Conservation (phyloP, 768 basidiomycete genomes). For the Russula ochroleuca region DNA sequence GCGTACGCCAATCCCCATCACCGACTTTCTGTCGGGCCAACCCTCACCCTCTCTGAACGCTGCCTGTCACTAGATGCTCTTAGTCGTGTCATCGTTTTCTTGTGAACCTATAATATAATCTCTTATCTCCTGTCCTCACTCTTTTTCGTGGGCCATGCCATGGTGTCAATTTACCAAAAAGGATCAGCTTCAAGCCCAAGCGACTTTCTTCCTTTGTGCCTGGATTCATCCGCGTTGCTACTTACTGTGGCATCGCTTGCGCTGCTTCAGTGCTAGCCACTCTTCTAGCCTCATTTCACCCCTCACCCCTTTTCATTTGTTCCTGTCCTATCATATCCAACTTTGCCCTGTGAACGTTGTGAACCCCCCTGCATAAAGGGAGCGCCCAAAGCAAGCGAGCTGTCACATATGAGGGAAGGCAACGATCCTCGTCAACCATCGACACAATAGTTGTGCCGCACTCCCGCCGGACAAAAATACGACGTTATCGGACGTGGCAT, state of each 20-base stretch:
- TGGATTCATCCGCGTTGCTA: slow-evolving; percentile 1
- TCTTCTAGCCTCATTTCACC: background rate
- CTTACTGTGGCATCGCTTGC: background rate
- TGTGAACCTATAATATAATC: background rate
- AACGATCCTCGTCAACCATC: background rate
- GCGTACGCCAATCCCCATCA: background rate
- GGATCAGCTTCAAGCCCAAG: background rate
- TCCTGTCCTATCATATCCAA: background rate
- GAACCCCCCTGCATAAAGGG: background rate
- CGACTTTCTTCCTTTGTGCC: background rate
- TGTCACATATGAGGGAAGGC: background rate
- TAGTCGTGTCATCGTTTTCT: background rate
- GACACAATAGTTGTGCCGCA: background rate
- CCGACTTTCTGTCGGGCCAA: background rate
- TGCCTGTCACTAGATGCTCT: background rate
- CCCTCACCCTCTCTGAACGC: background rate
- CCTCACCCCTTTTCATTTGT: background rate
- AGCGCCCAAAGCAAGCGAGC: background rate
- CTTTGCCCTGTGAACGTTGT: background rate
- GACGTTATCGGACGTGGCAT: background rate
- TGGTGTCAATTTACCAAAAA: background rate
- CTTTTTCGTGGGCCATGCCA: background rate
- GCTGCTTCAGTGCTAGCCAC: background rate
- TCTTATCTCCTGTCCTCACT: background rate
- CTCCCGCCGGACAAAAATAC: background rate